These are phyloP conservation scores for Kodamaea lidongshanica DNA, from an alignment of 805 yeast species.

Conservation along the genomic window DNA sequence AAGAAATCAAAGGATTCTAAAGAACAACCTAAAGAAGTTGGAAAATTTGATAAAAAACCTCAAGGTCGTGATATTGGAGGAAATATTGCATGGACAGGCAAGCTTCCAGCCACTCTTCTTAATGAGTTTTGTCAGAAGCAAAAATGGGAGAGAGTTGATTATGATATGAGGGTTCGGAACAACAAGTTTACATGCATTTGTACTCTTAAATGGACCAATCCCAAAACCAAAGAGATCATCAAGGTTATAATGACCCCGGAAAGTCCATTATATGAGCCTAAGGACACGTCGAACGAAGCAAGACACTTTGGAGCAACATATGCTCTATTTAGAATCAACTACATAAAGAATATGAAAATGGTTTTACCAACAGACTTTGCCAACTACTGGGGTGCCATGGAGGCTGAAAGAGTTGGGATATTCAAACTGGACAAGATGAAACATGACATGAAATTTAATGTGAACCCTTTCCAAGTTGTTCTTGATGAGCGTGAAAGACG, in stretches of 20 bases:
- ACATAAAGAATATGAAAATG: slow-evolving; percentile 78
- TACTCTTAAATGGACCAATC: slow-evolving; percentile 64
- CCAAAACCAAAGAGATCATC: slow-evolving; percentile 69
- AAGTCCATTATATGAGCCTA: slow-evolving; percentile 48
- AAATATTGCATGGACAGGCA: slow-evolving; percentile 88
- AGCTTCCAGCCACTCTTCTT: slow-evolving; percentile 77
- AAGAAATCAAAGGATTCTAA: too few species aligned
- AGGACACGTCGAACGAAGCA: slow-evolving; percentile 82
- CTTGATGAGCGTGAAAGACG: slow-evolving; percentile 49
- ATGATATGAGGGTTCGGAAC: slow-evolving; percentile 51
- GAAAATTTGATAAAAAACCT: too few species aligned
- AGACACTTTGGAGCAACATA: slow-evolving; percentile 87
- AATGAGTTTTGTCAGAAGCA: slow-evolving; percentile 83
- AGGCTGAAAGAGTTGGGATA: slow-evolving; percentile 49
- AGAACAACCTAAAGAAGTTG: too few species aligned
- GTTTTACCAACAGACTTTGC: slow-evolving; percentile 80
- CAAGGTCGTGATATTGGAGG: slow-evolving; percentile 44
- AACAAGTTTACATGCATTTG: slow-evolving; percentile 44
- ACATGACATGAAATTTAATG: slow-evolving; percentile 50
- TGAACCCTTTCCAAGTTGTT: slow-evolving; percentile 71
- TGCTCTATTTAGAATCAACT: slow-evolving; percentile 73
- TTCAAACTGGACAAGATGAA: slow-evolving; percentile 39
- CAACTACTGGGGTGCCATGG: slow-evolving; percentile 70
- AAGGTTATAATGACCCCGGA: slow-evolving; percentile 50
- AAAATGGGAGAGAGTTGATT: slow-evolving; percentile 83